phyloP scores from a whole-genome alignment of 2,329 filamentous ascomycete genomes.

The Aciculosporium take region DNA sequence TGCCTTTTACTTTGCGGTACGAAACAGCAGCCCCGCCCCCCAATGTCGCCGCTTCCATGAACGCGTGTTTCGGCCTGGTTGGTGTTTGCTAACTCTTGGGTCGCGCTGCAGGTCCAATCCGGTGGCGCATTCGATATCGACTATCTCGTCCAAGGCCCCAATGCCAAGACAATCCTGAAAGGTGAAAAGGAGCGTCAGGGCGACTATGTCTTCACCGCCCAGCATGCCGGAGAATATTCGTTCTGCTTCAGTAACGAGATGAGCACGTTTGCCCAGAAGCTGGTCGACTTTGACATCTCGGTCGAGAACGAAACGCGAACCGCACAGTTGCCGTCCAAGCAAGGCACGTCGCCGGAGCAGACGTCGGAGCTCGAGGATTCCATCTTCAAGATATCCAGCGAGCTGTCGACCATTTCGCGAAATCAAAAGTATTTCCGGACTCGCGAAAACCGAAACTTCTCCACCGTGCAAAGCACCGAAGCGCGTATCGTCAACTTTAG shows the following conservation, averaged over 20 bases:
- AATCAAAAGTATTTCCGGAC: slow-evolving; percentile 99
- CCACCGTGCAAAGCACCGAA: slow-evolving; percentile 92
- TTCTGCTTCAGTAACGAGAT: slow-evolving; percentile 99
- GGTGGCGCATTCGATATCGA: slow-evolving; percentile 96
- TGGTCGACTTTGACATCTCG: slow-evolving; percentile 94
- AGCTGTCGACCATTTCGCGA: slow-evolving; percentile 83
- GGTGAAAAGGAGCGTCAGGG: slow-evolving; percentile 88
- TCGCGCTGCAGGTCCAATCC: slow-evolving; percentile 65
- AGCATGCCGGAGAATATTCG: slow-evolving; percentile 73
- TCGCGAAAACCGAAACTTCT: slow-evolving; percentile 96
- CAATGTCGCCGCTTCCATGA: neutral
- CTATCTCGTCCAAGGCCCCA: slow-evolving; percentile 74
- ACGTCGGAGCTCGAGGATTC: slow-evolving; percentile 82
- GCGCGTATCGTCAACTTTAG: slow-evolving; percentile 94
- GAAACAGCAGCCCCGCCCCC: slow-evolving; percentile 14
- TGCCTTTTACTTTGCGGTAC: slow-evolving; percentile 83
- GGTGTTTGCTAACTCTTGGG: neutral
- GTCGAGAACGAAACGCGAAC: slow-evolving; percentile 79
- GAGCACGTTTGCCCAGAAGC: slow-evolving; percentile 94
- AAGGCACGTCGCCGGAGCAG: slow-evolving; percentile 78
- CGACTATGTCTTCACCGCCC: slow-evolving; percentile 94
- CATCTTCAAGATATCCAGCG: slow-evolving; percentile 84
- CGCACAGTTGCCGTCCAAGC: slow-evolving; percentile 69
- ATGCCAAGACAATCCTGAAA: slow-evolving; percentile 65
- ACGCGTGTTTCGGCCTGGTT: neutral